Evolutionary conservation across 148 eudicot genomes (phyloP), one percentile per base, ranked within the genome.

Genomic region (Rhododendron mucronatum): DNA sequence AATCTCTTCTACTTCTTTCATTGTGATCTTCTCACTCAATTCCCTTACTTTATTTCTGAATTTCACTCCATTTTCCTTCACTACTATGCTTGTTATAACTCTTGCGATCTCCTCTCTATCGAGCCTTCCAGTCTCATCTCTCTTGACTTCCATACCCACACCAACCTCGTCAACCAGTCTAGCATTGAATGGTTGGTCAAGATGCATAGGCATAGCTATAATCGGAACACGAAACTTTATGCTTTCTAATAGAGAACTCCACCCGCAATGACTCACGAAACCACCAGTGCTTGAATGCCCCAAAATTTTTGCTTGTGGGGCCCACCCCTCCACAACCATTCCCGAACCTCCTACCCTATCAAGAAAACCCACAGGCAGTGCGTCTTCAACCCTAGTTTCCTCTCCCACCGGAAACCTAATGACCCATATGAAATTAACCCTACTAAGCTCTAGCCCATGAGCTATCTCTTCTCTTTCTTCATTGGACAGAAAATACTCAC

Each of bases 211-310:
- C 81, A 81, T 20, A 10, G 86, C 87, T 30, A 90, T 53, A 2
- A 90, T 84, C 10, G 90, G 88, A 51, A 90, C 90, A 2, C 87
- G 84, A 74, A 74, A 81, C 1, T 41, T 23, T 3, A 86, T 50
- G 28, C 90, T 75, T 53, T 90, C 90, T 76, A 86, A 39, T 1
- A 90, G 67, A 11, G 91, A 90, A 71, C 74, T 82, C 91, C 91
- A 90, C 1, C 91, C 90, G 28, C 91, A 90, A 20, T 90, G 91
- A 50, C 91, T 88, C 87, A 88, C 80, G 41, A 90, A 90, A 12
- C 89, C 91, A 15, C 89, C 88, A 8, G 57, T 39, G 55, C 83
- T 84, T 30, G 83, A 5, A 59, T 90, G 91, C 15, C 14, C 12
- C 15, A 90, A 59, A 10, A 90, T 90, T 30, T 63, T 84, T 7